Conservation (phyloP, 768 basidiomycete species). For the Cyathus striatus region DNA sequence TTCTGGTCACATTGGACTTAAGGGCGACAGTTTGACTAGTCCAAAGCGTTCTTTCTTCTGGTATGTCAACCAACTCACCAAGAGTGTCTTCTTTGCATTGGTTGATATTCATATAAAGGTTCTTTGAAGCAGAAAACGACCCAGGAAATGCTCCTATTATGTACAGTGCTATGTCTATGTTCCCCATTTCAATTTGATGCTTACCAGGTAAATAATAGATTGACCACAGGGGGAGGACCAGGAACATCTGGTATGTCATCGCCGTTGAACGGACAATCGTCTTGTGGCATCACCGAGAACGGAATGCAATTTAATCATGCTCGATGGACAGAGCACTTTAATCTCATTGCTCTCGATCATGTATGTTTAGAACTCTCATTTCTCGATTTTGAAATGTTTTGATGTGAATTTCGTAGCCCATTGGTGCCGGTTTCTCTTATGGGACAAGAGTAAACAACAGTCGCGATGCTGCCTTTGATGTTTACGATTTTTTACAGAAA, state of each 20-base stretch:
- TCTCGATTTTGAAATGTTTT: background rate
- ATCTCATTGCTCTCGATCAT: slow-evolving; percentile 18
- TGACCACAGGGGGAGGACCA: slow-evolving; percentile 29
- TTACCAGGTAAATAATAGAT: slow-evolving; percentile 7
- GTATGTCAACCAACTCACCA: background rate
- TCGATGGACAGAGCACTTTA: slow-evolving; percentile 18
- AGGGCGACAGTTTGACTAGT: slow-evolving; percentile 16
- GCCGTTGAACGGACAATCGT: slow-evolving; percentile 18
- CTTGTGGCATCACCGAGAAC: slow-evolving; percentile 15
- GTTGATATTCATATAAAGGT: slow-evolving; percentile 16
- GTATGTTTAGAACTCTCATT: slow-evolving; percentile 6
- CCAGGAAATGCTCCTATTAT: slow-evolving; percentile 22
- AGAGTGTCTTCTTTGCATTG: background rate
- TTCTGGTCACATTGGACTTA: slow-evolving; percentile 23
- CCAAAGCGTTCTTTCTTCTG: slow-evolving; percentile 19
- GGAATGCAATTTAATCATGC: slow-evolving; percentile 17
- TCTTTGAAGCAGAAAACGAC: slow-evolving; percentile 22
- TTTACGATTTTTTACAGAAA: slow-evolving; percentile 30
- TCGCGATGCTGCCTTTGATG: slow-evolving; percentile 21
- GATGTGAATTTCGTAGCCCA: slow-evolving; percentile 20
- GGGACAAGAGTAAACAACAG: slow-evolving; percentile 26
- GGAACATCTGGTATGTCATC: slow-evolving; percentile 24
- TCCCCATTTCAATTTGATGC: background rate
- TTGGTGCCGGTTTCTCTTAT: slow-evolving; percentile 28
- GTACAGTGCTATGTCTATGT: slow-evolving; percentile 8